Base-by-base conservation (phyloP, 257 asterid species). In the Scutellaria galericulata region DNA sequence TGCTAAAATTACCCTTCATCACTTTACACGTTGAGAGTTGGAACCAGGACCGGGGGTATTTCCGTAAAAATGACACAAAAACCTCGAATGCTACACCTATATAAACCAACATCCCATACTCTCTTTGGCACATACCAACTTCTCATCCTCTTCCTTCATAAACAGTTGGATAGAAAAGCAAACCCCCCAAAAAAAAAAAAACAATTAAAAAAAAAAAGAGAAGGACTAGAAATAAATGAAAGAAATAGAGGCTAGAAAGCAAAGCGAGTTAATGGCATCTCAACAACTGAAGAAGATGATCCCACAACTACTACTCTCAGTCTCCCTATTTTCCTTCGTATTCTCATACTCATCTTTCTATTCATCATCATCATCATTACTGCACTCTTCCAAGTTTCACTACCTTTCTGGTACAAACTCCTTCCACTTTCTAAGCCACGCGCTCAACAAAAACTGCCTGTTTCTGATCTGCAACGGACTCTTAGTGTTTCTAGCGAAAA, bases 401-500 rank as follows among this genome's bases (percentile, higher is more conserved):
- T 74, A 68, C 66, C 54, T 75, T 22, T 64, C 81, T 1, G 37
- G 35, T 3, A 27, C 63, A 39, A 60, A 71, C 40, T 78, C 79
- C 0, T 48, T 74, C 35, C 85, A 77, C 9, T 52, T 75, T 27
- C 57, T 84, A 5, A 71, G 27, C 41, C 83, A 52, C 12, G 70
- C 77, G 9, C 57, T 83, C 50, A 86, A 80, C 79, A 90, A 90
- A 60, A 81, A 80, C 31, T 86, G 74, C 76, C 76, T 86, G 24
- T 90, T 90, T 66, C 82, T 90, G 11, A 66, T 90, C 9, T 83
- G 85, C 84, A 90, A 86, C 69, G 96, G 87, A 7, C 86, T 90
- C 65, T 42, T 90, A 13, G 84, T 86, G 0, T 78, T 85, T 54
- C 64, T 90, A 4, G 86, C 84, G 1, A 85, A 78, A 52, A 78